A percentile compares a stretch with the other conserved stretches of the same genome.
phyloP scores from a whole-genome alignment of 345 rosid species.

The Schrenkiella parvula region DNA sequence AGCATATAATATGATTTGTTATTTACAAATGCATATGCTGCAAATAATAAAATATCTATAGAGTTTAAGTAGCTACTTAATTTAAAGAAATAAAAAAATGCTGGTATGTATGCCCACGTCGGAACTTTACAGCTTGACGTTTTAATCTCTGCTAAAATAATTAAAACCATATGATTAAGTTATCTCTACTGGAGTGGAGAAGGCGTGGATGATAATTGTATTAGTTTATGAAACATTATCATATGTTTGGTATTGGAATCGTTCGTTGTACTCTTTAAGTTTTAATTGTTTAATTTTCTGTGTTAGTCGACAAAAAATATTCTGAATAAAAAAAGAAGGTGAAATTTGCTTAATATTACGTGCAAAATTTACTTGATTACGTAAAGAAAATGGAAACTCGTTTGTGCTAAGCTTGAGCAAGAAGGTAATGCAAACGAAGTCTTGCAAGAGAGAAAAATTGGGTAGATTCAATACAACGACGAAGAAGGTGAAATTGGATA shows the following conservation, averaged over 20 bases:
- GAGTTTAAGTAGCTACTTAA: background rate
- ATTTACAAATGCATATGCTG: background rate
- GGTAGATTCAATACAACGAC: too few relatives aligned
- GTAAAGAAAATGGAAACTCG: background rate
- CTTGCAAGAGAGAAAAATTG: background rate
- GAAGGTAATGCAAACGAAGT: conserved; percentile 20
- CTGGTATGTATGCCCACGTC: conserved; percentile 20
- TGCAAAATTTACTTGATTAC: background rate
- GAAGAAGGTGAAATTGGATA: background rate
- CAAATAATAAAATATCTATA: background rate
- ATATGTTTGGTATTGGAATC: background rate
- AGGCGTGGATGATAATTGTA: conserved; percentile 20
- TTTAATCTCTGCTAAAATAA: background rate
- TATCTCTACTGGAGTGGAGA: background rate
- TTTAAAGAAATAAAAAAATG: background rate
- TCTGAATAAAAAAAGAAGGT: background rate
- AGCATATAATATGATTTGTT: background rate
- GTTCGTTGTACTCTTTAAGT: background rate
- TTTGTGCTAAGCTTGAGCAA: conserved; percentile 30
- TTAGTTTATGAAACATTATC: background rate
- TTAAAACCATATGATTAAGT: background rate
- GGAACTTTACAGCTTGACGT: background rate
- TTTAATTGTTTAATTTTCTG: background rate
- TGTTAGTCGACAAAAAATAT: background rate
- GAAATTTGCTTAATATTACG: background rate